These are phyloP conservation scores for Starmerella asiatica DNA, from an alignment of 805 yeast genomes.

Conservation along the genomic window DNA sequence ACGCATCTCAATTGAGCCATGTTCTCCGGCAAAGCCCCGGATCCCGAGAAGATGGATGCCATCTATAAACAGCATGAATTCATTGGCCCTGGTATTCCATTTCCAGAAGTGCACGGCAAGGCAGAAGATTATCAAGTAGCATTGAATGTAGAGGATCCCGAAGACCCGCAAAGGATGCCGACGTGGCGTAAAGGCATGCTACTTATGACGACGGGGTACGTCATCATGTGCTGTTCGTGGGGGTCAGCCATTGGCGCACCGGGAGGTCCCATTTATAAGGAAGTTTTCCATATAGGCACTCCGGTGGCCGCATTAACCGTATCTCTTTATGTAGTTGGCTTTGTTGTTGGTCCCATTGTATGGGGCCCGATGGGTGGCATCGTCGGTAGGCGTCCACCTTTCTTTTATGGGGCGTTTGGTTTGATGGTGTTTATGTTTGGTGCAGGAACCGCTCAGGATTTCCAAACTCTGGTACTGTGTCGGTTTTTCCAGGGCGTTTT, in stretches of 20 bases:
- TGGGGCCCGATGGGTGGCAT: slow-evolving; percentile 86
- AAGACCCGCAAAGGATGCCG: slow-evolving; percentile 71
- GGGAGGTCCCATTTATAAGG: slow-evolving; percentile 38
- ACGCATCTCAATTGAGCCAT: too few relatives aligned
- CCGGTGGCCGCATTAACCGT: slow-evolving; percentile 66
- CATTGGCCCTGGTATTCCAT: slow-evolving; percentile 7
- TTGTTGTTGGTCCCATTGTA: slow-evolving; percentile 80
- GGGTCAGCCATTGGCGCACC: slow-evolving; percentile 77
- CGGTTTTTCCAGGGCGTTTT: slow-evolving; percentile 70
- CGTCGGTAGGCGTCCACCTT: slow-evolving; percentile 55
- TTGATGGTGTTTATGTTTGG: slow-evolving; percentile 53
- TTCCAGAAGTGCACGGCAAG: slow-evolving; percentile 10
- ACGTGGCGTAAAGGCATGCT: slow-evolving; percentile 33
- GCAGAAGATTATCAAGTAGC: slow-evolving; percentile 42
- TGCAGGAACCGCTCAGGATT: slow-evolving; percentile 60
- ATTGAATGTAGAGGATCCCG: slow-evolving; percentile 65
- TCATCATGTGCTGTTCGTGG: slow-evolving; percentile 46
- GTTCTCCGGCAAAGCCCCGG: too few relatives aligned
- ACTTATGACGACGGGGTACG: slow-evolving; percentile 35
- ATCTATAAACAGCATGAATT: too few relatives aligned
- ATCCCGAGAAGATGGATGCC: too few relatives aligned
- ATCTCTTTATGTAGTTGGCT: slow-evolving; percentile 74
- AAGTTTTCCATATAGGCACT: slow-evolving; percentile 43
- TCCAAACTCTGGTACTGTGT: slow-evolving; percentile 56
- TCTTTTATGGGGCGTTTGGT: slow-evolving; percentile 44